These are phyloP conservation scores for Calendula officinalis DNA, from an alignment of 129 eudicot genomes.

Conservation along the genomic window DNA sequence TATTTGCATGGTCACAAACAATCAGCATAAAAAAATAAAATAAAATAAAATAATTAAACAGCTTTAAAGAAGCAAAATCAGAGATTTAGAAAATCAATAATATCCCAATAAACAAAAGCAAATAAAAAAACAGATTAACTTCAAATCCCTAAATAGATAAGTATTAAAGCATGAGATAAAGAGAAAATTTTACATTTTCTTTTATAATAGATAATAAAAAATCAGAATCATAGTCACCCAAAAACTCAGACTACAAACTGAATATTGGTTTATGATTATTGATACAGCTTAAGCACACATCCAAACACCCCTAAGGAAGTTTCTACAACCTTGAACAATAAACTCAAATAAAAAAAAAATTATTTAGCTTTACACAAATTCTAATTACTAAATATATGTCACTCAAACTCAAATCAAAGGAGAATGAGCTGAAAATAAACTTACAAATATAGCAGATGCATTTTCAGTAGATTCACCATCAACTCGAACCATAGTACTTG, in stretches of 20 bases:
- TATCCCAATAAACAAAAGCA: background rate
- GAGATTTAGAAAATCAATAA: too few species aligned
- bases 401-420: conserved; percentile 9
- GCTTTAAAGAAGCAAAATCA: too few species aligned
- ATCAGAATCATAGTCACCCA: conserved; percentile 2
- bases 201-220: background rate
- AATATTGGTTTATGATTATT: background rate
- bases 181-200: too few species aligned
- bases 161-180: too few species aligned
- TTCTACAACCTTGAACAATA: background rate
- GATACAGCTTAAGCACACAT: background rate
- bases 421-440: background rate
- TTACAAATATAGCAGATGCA: conserved; percentile 64
- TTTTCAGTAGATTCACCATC: conserved; percentile 60
- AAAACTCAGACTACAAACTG: background rate
- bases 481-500: conserved; percentile 66
- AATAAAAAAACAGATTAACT: background rate
- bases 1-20: conserved; percentile 8
- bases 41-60: background rate
- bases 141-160: background rate
- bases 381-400: background rate
- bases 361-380: background rate
- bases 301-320: background rate
- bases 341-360: background rate
- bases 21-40: background rate